These are phyloP conservation scores for Butyriboletus loyo DNA, from an alignment of 768 basidiomycete genomes.

Conservation along the genomic window DNA sequence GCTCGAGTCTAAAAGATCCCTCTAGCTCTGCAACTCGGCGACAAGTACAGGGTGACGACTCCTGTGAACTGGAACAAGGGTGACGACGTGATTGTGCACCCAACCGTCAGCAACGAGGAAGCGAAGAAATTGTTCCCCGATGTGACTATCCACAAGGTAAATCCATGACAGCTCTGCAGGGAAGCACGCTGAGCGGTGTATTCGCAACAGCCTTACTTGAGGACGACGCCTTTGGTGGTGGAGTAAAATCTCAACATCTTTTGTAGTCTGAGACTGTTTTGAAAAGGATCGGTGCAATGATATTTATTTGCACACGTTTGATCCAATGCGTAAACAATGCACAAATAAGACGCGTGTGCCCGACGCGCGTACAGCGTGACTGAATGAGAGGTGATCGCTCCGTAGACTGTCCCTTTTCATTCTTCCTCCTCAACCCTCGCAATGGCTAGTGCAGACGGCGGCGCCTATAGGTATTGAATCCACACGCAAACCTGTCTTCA, in stretches of 20 bases:
- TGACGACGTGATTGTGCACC: slow-evolving; percentile 91
- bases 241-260: too few relatives aligned
- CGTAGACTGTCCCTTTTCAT: slow-evolving; percentile 21
- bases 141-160: slow-evolving; percentile 74
- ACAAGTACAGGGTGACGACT: slow-evolving; percentile 80
- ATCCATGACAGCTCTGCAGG: slow-evolving; percentile 2
- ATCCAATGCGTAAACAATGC: slow-evolving; percentile 16
- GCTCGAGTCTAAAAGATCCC: slow-evolving; percentile 20
- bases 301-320: slow-evolving; percentile 25
- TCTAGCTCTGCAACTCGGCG: slow-evolving; percentile 82
- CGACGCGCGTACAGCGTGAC: slow-evolving; percentile 26
- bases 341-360: slow-evolving; percentile 30
- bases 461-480: slow-evolving; percentile 63
- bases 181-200: neutral
- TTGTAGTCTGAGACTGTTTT: too few relatives aligned
- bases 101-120: slow-evolving; percentile 79
- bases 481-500: slow-evolving; percentile 17
- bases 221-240: slow-evolving; percentile 62
- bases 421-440: slow-evolving; percentile 15
- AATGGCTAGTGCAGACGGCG: slow-evolving; percentile 82
- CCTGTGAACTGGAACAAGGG: slow-evolving; percentile 96
- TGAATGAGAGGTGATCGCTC: slow-evolving; percentile 11
- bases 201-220: slow-evolving; percentile 71
- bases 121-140: slow-evolving; percentile 90
- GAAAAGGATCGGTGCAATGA: neutral